These are phyloP conservation scores for Wickerhamiella spandovensis DNA, from an alignment of 805 yeast genomes.

Conservation along the genomic window DNA sequence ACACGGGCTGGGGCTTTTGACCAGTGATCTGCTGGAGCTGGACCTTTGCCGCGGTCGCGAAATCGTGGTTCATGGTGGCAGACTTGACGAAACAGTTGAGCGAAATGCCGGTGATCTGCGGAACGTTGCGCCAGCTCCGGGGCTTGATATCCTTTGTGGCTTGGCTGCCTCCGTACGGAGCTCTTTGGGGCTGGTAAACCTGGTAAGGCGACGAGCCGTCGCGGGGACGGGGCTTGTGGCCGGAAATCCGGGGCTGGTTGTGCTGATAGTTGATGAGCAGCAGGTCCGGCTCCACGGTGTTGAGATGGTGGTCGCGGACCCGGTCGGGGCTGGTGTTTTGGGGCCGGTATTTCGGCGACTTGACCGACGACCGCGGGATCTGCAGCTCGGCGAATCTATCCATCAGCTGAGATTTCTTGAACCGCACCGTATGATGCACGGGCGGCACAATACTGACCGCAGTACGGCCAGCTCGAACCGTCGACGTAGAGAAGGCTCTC, in stretches of 20 bases:
- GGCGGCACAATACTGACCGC: constrained; percentile 73
- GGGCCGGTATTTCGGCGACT: constrained; percentile 70
- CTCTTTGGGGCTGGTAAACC: constrained; percentile 61
- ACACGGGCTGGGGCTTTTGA: constrained; percentile 59
- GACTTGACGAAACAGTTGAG: constrained; percentile 64
- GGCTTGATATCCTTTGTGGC: constrained; percentile 65
- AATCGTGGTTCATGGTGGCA: constrained; percentile 48
- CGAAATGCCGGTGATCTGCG: constrained; percentile 51
- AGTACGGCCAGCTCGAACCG: constrained; percentile 18
- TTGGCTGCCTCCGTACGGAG: constrained; percentile 62
- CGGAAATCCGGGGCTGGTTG: constrained; percentile 30
- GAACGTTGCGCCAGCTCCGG: constrained; percentile 55
- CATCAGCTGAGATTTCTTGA: constrained; percentile 59
- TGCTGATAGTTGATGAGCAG: constrained; percentile 68
- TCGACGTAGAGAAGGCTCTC: constrained; percentile 16
- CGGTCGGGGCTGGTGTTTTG: constrained; percentile 66
- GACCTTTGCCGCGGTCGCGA: constrained; percentile 60
- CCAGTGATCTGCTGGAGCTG: constrained; percentile 94
- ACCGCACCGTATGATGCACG: constrained; percentile 76
- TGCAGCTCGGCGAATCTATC: constrained; percentile 61
- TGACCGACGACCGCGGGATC: constrained; percentile 56
- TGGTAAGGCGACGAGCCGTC: constrained; percentile 81
- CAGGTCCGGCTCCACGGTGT: constrained; percentile 64
- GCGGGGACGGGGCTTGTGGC: constrained; percentile 72
- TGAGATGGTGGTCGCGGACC: constrained; percentile 58